phyloP scores from a whole-genome alignment of 140 eudicot species.

The Flaveria floridana region DNA sequence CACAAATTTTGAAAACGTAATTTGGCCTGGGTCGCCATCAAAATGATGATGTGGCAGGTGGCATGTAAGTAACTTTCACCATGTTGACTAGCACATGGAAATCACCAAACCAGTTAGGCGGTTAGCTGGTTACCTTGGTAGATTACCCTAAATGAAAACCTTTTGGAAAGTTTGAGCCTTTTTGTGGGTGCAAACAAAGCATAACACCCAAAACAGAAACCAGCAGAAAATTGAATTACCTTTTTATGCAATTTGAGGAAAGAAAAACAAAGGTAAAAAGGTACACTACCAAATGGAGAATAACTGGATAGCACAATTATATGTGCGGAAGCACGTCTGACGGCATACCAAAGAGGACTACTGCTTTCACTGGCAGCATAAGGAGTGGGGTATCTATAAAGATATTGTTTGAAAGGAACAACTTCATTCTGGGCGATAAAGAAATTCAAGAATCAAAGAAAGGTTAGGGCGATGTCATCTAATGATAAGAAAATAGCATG shows the following conservation, averaged over 20 bases:
- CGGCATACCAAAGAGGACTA: conserved; percentile 81
- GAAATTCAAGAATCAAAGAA: background rate
- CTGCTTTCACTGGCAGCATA: conserved; percentile 64
- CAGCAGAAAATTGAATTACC: background rate
- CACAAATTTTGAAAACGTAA: background rate
- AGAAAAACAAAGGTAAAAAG: background rate
- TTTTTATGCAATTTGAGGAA: background rate
- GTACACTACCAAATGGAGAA: conserved; percentile 69
- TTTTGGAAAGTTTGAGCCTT: background rate
- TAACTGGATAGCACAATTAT: conserved; percentile 79
- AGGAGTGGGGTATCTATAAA: conserved; percentile 73
- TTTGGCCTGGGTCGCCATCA: background rate
- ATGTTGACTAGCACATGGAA: conserved; percentile 1
- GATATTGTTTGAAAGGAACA: conserved; percentile 66
- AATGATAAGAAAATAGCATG: background rate
- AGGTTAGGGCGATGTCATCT: background rate
- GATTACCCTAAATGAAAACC: background rate
- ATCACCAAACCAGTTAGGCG: background rate
- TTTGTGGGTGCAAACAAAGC: conserved; percentile 8
- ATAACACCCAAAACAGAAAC: background rate
- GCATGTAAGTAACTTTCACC: conserved; percentile 1
- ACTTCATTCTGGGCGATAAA: conserved; percentile 50
- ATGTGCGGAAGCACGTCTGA: conserved; percentile 88
- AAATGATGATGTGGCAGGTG: conserved; percentile 1
- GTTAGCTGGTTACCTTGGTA: background rate